phyloP scores from a whole-genome alignment of 108 stramenopile genomes.

The Schizochytrium sp. region DNA sequence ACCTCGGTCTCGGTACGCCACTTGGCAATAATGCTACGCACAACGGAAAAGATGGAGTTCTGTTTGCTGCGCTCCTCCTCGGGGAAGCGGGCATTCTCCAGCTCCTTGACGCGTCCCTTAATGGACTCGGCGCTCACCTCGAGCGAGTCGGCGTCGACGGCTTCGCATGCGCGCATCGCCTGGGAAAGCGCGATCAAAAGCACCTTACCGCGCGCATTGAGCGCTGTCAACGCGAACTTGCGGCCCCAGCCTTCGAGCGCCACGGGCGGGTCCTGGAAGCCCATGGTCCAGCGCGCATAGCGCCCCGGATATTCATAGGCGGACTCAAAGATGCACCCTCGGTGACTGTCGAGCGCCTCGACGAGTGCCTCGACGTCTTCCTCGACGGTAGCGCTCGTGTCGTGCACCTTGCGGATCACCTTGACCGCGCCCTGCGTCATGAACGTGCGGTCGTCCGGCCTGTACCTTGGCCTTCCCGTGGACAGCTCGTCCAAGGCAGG shows the following conservation, averaged over 20 bases:
- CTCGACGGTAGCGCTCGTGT: constrained; percentile 60
- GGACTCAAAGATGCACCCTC: constrained; percentile 72
- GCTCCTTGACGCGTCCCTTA: neutral
- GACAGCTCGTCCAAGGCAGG: constrained; percentile 12
- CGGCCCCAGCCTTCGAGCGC: constrained; percentile 68
- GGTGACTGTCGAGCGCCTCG: constrained; percentile 65
- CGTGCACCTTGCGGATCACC: neutral
- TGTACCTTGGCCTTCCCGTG: constrained; percentile 38
- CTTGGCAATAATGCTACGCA: constrained; percentile 71
- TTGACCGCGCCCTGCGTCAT: constrained; percentile 4
- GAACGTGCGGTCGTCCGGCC: constrained; percentile 26
- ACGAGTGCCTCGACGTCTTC: constrained; percentile 45
- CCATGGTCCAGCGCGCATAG: constrained; percentile 52
- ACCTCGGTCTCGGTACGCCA: constrained; percentile 68
- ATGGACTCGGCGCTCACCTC: neutral
- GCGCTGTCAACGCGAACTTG: constrained; percentile 69
- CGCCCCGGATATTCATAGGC: constrained; percentile 93
- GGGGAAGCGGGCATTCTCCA: constrained; percentile 66
- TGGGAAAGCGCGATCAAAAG: constrained; percentile 67
- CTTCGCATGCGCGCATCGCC: constrained; percentile 58
- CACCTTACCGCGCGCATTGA: constrained; percentile 70
- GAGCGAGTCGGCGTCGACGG: constrained; percentile 22
- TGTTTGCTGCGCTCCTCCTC: constrained; percentile 77
- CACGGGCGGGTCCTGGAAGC: constrained; percentile 82
- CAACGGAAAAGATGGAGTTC: constrained; percentile 82